phyloP scores from a whole-genome alignment of 257 asterid species.

The Paraleonurus japonicus region DNA sequence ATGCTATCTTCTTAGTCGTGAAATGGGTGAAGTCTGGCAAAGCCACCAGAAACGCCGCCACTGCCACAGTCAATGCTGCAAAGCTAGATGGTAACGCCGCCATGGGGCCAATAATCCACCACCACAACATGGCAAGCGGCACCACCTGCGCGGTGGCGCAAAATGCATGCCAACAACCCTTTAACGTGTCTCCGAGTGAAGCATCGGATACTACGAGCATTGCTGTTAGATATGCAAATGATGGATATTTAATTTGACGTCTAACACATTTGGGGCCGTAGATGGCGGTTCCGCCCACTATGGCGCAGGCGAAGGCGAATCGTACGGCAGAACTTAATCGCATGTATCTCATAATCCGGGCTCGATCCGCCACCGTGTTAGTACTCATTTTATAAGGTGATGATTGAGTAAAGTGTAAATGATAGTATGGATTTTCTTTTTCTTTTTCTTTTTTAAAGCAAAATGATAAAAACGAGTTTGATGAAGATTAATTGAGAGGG shows the following conservation, averaged over 20 bases:
- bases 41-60: conserved; percentile 47
- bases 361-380: conserved; percentile 38
- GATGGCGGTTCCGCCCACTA: conserved; percentile 50
- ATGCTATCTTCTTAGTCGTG: conserved; percentile 53
- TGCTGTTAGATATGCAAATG: conserved; percentile 58
- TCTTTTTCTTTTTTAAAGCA: neutral
- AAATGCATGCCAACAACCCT: conserved; percentile 60
- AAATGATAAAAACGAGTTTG: neutral
- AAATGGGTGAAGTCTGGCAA: conserved; percentile 47
- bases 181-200: conserved; percentile 47
- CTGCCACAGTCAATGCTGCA: conserved; percentile 30
- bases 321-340: conserved; percentile 54
- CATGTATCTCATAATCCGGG: conserved; percentile 50
- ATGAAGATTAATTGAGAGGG: neutral
- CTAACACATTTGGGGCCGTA: conserved; percentile 41
- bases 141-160: conserved; percentile 54
- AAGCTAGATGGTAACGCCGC: conserved; percentile 27
- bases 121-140: conserved; percentile 42
- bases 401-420: no score
- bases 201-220: conserved; percentile 51
- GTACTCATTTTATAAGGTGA: neutral
- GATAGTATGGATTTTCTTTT: no score
- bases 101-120: conserved; percentile 29
- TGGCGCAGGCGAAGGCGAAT: conserved; percentile 50
- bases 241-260: conserved; percentile 35